Conservation (phyloP, 78 protist species). For the Isochrysis galbana region DNA sequence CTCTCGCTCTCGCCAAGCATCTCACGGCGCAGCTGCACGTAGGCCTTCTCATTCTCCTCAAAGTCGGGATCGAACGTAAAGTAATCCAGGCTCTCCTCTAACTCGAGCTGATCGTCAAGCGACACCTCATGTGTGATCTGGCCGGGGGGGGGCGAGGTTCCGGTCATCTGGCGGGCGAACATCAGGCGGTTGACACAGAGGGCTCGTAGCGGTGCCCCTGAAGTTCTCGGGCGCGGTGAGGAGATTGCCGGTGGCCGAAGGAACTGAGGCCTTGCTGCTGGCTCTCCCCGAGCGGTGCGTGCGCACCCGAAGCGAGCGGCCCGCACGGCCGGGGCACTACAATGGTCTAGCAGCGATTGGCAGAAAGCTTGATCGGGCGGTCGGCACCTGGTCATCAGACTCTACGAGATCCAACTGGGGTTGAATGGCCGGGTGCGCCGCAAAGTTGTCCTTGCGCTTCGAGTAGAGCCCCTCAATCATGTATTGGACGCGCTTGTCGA, state of each 20-base stretch:
- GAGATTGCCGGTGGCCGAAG: no score
- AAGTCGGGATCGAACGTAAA: conserved; percentile 85
- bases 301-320: no score
- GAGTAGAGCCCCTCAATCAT: conserved; percentile 85
- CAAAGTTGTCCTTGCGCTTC: conserved; percentile 63
- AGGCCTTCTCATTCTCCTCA: conserved; percentile 80
- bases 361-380: no score
- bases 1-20: conserved; percentile 70
- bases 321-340: no score
- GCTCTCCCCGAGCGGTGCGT: no score
- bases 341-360: no score
- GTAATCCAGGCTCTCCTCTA: conserved; percentile 60
- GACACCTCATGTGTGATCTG: conserved; percentile 89
- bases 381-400: conserved; percentile 1
- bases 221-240: no score
- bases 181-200: no score
- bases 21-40: conserved; percentile 38
- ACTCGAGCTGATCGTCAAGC: conserved; percentile 44
- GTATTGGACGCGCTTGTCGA: conserved; percentile 90
- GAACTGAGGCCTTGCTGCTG: no score
- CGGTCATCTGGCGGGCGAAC: no score
- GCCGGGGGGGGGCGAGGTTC: no score
- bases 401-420: conserved; percentile 93
- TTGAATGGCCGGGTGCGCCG: conserved; percentile 65
- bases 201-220: no score